Evolutionary conservation across 164 flowering plant genomes (phyloP).

Genomic region (Chimonanthus salicifolius): DNA sequence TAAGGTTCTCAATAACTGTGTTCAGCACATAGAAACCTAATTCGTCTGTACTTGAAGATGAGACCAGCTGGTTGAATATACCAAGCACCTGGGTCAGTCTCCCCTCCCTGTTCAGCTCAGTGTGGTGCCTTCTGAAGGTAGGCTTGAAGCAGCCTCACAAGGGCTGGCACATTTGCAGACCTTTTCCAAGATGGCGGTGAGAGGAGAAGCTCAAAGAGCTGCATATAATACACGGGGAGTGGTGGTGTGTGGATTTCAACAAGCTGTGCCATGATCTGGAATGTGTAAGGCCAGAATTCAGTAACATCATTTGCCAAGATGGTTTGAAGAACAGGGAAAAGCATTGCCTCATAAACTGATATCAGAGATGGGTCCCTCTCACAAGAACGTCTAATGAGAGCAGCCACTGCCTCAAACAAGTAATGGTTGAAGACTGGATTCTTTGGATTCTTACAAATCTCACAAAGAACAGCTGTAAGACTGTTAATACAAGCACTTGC

Average conservation of each 20-base stretch:
- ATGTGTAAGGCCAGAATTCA: conserved; percentile 94
- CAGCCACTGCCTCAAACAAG: conserved; percentile 83
- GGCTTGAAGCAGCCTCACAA: conserved; percentile 91
- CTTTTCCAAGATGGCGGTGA: conserved; percentile 72
- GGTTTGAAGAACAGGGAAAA: conserved; percentile 62
- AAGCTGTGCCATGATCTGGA: conserved; percentile 89
- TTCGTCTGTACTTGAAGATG: conserved; percentile 58
- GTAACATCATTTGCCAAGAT: conserved; percentile 62
- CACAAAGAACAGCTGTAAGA: conserved; percentile 53
- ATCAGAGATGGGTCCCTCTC: conserved; percentile 62
- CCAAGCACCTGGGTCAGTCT: conserved; percentile 66
- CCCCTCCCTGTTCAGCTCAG: conserved; percentile 64
- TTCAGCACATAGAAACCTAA: conserved; percentile 93
- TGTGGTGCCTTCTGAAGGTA: conserved; percentile 81
- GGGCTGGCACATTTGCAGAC: conserved; percentile 82
- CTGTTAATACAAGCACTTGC: conserved; percentile 66
- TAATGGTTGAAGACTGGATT: conserved; percentile 86
- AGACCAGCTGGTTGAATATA: conserved; percentile 63
- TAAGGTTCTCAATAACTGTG: conserved; percentile 78
- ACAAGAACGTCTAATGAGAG: conserved; percentile 69
- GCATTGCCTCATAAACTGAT: conserved; percentile 59
- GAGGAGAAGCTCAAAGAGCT: conserved; percentile 65
- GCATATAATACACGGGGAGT: conserved; percentile 58
- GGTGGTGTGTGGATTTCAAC: conserved; percentile 78
- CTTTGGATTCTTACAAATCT: conserved; percentile 82